A percentile compares a stretch with the other conserved stretches of the same genome.
Evolutionary conservation across 2,329 filamentous ascomycete species (phyloP).

Genomic region (Alternaria sp.): DNA sequence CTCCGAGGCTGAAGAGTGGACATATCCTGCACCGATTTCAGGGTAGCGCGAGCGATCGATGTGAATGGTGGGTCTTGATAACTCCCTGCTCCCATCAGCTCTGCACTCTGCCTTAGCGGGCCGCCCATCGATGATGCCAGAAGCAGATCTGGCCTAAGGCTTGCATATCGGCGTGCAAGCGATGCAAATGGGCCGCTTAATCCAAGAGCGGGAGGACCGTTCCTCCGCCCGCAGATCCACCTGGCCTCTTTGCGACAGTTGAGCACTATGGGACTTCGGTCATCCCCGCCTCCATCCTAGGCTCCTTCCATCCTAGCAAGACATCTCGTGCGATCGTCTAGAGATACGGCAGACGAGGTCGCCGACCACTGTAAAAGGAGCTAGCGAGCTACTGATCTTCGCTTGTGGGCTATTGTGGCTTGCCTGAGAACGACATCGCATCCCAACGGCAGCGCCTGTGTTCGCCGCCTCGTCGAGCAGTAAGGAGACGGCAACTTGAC

Average conservation of each 20-base stretch:
- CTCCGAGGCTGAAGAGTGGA: not conserved
- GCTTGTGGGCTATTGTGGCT: constrained; percentile 6
- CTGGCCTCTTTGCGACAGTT: constrained; percentile 2
- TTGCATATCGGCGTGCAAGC: constrained; percentile 12
- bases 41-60: constrained; percentile 2
- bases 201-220: constrained; percentile 17
- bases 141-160: constrained; percentile 12
- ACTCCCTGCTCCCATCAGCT: constrained; percentile 6
- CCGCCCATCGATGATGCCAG: constrained; percentile 16
- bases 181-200: constrained; percentile 11
- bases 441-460: not conserved
- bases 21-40: not conserved
- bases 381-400: not conserved
- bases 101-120: constrained; percentile 9
- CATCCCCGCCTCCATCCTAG: constrained; percentile 6
- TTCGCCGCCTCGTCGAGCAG: constrained; percentile 1
- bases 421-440: constrained; percentile 5
- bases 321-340: not conserved
- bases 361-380: constrained; percentile 6
- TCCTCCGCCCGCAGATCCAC: constrained; percentile 13
- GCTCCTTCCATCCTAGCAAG: not conserved
- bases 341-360: constrained; percentile 1
- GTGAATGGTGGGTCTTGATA: constrained; percentile 1
- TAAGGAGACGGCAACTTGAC: not conserved
- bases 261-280: not conserved